phyloP scores from a whole-genome alignment of 2,329 filamentous ascomycete species.

The Orbilia javanica region DNA sequence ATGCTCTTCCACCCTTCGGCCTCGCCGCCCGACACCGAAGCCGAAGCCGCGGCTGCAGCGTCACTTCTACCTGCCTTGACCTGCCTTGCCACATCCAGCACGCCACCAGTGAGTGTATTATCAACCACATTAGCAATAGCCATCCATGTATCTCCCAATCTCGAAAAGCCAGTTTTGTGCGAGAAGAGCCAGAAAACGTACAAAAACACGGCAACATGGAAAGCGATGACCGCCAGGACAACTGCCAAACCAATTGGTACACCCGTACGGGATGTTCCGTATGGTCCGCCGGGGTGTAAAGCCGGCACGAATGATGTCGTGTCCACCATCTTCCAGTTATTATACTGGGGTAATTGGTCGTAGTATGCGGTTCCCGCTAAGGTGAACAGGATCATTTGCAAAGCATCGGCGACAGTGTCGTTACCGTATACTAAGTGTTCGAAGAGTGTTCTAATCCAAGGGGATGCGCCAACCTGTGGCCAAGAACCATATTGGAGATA shows the following conservation, averaged over 20 bases:
- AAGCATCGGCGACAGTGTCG: constrained; percentile 25
- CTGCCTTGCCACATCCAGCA: constrained; percentile 24
- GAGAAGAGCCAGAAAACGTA: constrained; percentile 27
- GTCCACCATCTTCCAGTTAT: constrained; percentile 29
- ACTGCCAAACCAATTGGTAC: constrained; percentile 11
- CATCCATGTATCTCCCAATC: constrained; percentile 35
- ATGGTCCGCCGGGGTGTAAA: constrained; percentile 24
- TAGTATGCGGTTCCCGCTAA: constrained; percentile 22
- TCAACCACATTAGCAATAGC: constrained; percentile 37
- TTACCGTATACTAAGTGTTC: constrained; percentile 24
- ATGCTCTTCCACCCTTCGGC: background rate
- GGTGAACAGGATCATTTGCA: constrained; percentile 26
- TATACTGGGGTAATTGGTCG: constrained; percentile 34
- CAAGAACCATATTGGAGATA: constrained; percentile 13
- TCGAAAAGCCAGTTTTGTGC: constrained; percentile 1
- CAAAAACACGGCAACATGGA: constrained; percentile 11
- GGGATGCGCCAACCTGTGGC: background rate
- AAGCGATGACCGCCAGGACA: background rate
- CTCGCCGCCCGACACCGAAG: too few relatives aligned
- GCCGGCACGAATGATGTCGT: constrained; percentile 12
- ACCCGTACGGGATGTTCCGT: constrained; percentile 7
- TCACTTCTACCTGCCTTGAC: background rate
- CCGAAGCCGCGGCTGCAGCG: background rate
- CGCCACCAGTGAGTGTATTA: background rate
- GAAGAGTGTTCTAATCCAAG: constrained; percentile 24